Percentiles rank a stretch among this genome's conserved stretches.
Conservation (phyloP, 2,329 filamentous ascomycete species). For the Blastomyces emzantsi region DNA sequence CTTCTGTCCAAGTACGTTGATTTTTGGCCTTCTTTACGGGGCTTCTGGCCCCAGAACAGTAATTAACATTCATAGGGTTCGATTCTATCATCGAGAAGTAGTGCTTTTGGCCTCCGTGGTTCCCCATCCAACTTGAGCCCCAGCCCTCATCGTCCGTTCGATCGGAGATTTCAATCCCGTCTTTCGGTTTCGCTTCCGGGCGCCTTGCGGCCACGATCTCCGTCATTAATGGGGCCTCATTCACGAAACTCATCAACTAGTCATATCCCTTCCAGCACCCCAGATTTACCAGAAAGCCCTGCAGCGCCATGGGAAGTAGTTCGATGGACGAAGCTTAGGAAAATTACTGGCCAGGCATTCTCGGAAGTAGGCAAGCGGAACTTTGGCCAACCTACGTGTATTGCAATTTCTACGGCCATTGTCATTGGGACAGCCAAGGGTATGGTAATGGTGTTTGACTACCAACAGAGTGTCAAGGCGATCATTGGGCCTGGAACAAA, state of each 20-base stretch:
- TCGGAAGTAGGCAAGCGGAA: constrained; percentile 86
- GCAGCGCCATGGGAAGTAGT: constrained; percentile 94
- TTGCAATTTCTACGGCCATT: constrained; percentile 79
- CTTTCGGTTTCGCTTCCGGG: constrained; percentile 55
- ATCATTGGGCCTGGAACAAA: constrained; percentile 92
- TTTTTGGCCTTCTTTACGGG: constrained; percentile 49
- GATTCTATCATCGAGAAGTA: constrained; percentile 56
- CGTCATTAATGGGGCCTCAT: constrained; percentile 64
- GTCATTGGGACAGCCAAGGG: constrained; percentile 90
- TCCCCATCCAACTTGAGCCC: constrained; percentile 61
- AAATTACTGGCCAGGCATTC: constrained; percentile 80
- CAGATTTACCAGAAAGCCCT: constrained; percentile 58
- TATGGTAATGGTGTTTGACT: constrained; percentile 92
- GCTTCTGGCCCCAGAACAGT: constrained; percentile 15
- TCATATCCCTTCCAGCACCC: constrained; percentile 50
- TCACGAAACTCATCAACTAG: constrained; percentile 77
- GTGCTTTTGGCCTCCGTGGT: constrained; percentile 59
- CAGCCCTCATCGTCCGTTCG: constrained; percentile 82
- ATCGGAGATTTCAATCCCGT: constrained; percentile 85
- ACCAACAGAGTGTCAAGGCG: constrained; percentile 87
- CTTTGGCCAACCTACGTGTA: constrained; percentile 84
- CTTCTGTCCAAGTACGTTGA: constrained; percentile 64
- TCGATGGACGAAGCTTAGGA: constrained; percentile 87
- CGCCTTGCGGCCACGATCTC: constrained; percentile 64
- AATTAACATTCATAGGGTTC: constrained; percentile 40